These are phyloP conservation scores for Mycena albidolilacea DNA, from an alignment of 768 basidiomycete species.

Conservation along the genomic window DNA sequence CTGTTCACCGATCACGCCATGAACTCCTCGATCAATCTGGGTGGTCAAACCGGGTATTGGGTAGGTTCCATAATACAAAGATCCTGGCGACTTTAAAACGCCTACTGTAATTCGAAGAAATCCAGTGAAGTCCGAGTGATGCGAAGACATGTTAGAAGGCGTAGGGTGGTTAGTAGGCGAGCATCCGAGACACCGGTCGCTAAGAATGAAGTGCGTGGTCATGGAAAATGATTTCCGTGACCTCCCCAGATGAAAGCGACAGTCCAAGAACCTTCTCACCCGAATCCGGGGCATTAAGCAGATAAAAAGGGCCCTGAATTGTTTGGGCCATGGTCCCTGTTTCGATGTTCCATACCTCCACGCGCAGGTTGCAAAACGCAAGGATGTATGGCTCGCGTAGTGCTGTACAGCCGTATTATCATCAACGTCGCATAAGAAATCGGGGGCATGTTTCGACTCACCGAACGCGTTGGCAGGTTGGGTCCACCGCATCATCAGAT, in stretches of 20 bases:
- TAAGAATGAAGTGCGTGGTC: neutral
- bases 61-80: too few species aligned
- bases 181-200: too few species aligned
- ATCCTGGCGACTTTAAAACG: too few species aligned
- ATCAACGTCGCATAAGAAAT: too few species aligned
- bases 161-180: too few species aligned
- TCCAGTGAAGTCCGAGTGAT: too few species aligned
- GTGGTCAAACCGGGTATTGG: too few species aligned
- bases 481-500: conserved; percentile 85
- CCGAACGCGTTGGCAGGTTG: conserved; percentile 79
- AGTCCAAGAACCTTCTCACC: conserved; percentile 8
- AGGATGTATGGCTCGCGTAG: conserved; percentile 85
- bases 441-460: conserved; percentile 50
- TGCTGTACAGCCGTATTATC: conserved; percentile 54
- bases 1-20: too few species aligned
- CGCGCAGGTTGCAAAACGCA: conserved; percentile 81
- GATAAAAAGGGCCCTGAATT: conserved; percentile 61
- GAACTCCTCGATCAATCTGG: too few species aligned
- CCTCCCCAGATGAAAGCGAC: conserved; percentile 5
- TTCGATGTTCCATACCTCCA: conserved; percentile 84
- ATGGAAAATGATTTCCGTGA: conserved; percentile 22
- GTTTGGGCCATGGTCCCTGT: conserved; percentile 79
- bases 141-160: too few species aligned
- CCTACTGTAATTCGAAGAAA: too few species aligned
- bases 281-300: conserved; percentile 35